phyloP scores from a whole-genome alignment of 768 basidiomycete genomes.

The Boletus fagicola region DNA sequence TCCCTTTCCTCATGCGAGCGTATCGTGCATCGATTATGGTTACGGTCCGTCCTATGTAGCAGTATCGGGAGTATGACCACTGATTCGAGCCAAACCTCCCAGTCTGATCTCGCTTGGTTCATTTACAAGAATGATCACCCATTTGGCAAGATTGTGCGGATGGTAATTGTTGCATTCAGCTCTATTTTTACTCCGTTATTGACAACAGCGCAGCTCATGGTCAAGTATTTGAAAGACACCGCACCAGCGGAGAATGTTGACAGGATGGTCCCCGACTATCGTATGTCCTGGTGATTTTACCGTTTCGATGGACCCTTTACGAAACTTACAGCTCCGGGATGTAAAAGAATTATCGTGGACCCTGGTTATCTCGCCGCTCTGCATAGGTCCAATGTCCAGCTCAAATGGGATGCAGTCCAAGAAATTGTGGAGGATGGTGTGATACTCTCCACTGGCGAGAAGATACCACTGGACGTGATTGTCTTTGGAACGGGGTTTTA shows the following conservation, averaged over 20 bases:
- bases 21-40: constrained; percentile 51
- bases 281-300: background rate
- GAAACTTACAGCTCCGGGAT: constrained; percentile 45
- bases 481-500: constrained; percentile 8
- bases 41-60: constrained; percentile 9
- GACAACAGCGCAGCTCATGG: background rate
- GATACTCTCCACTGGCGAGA: background rate
- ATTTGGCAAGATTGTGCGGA: background rate
- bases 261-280: constrained; percentile 3
- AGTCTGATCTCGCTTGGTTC: constrained; percentile 3
- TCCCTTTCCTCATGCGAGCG: constrained; percentile 2
- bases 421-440: background rate
- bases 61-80: background rate
- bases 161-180: background rate
- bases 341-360: constrained; percentile 57
- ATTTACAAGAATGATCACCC: background rate
- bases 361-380: constrained; percentile 49
- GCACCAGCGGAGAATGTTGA: background rate
- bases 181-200: background rate
- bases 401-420: constrained; percentile 30
- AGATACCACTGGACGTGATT: background rate
- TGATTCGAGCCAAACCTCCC: background rate
- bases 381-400: constrained; percentile 44
- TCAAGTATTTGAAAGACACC: background rate
- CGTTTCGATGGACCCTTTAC: background rate